Evolutionary conservation across 192 early-diverging fungal species (phyloP).

Genomic region (Rhizophlyctis rosea): DNA sequence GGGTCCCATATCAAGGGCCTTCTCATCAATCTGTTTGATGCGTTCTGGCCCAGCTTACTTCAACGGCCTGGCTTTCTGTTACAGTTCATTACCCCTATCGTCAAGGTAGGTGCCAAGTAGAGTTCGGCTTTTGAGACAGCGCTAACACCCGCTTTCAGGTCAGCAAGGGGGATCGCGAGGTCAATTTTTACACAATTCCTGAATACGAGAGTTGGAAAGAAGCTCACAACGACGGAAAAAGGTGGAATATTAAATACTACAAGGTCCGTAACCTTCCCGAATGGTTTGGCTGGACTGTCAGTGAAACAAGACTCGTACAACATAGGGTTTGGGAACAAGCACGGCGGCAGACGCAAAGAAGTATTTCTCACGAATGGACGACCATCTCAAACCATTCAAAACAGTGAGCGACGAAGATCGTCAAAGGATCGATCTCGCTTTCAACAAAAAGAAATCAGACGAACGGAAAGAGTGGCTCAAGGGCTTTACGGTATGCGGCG

Average conservation of each 20-base stretch:
- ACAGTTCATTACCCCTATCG: constrained; percentile 90
- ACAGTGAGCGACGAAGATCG: constrained; percentile 56
- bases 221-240: constrained; percentile 48
- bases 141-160: constrained; percentile 7
- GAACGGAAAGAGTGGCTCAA: constrained; percentile 87
- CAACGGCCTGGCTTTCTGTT: constrained; percentile 75
- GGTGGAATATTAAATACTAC: constrained; percentile 85
- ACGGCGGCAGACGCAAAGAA: constrained; percentile 73
- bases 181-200: constrained; percentile 76
- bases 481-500: constrained; percentile 41
- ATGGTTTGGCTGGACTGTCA: neutral
- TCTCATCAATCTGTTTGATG: constrained; percentile 85
- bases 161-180: constrained; percentile 52
- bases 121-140: neutral
- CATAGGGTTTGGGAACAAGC: constrained; percentile 77
- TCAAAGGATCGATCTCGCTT: constrained; percentile 80
- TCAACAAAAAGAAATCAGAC: constrained; percentile 78
- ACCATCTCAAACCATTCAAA: constrained; percentile 72
- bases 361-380: constrained; percentile 72
- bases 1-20: constrained; percentile 93
- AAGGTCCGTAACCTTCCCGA: constrained; percentile 42
- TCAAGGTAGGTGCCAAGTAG: constrained; percentile 60
- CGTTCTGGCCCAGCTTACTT: constrained; percentile 78
- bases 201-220: constrained; percentile 80
- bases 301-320: neutral